phyloP scores from a whole-genome alignment of 345 rosid species.

The Cardiospermum halicacabum region DNA sequence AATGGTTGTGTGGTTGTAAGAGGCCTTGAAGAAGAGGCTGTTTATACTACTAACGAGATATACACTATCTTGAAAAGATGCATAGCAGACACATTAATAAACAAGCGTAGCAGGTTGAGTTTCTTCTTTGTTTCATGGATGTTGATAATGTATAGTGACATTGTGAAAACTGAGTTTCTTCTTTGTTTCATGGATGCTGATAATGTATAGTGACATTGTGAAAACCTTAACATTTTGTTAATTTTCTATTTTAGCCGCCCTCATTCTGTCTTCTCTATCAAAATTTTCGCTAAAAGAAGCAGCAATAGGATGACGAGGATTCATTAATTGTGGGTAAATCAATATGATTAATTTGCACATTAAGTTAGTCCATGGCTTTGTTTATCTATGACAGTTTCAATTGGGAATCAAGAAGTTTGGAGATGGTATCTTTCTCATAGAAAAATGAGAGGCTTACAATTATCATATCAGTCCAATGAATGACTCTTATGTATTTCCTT shows the following conservation, averaged over 20 bases:
- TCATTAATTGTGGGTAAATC: slow-evolving; percentile 94
- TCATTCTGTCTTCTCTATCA: slow-evolving; percentile 88
- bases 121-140: background rate
- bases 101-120: slow-evolving; percentile 75
- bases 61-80: slow-evolving; percentile 80
- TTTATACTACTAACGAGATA: slow-evolving; percentile 85
- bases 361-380: too few species aligned
- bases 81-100: slow-evolving; percentile 82
- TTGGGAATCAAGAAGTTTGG: too few species aligned
- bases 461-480: too few species aligned
- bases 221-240: too few species aligned
- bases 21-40: slow-evolving; percentile 92
- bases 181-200: slow-evolving; percentile 4
- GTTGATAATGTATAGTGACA: background rate
- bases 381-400: too few species aligned
- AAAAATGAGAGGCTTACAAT: too few species aligned
- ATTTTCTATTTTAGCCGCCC: slow-evolving; percentile 61
- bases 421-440: too few species aligned
- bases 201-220: background rate
- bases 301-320: slow-evolving; percentile 68
- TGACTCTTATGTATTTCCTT: too few species aligned
- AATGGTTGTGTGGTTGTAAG: slow-evolving; percentile 82
- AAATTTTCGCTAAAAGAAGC: slow-evolving; percentile 76
- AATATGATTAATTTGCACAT: slow-evolving; percentile 94
- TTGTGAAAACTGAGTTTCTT: background rate